These are phyloP conservation scores for Lentinus brumalis DNA, from an alignment of 768 basidiomycete species.

Conservation along the genomic window DNA sequence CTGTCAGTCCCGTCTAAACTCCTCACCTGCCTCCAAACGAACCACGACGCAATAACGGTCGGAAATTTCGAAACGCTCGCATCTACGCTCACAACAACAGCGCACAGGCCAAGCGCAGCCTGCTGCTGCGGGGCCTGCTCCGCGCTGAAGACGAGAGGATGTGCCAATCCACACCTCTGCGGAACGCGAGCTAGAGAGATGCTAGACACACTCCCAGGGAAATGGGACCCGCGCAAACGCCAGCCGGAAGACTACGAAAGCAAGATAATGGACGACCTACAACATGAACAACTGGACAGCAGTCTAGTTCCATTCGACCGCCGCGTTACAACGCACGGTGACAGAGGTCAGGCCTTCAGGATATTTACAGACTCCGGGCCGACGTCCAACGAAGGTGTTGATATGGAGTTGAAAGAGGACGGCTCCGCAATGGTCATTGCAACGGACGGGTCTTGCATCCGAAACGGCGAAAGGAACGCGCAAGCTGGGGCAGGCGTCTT, in stretches of 20 bases:
- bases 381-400: background rate
- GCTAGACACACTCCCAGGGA: background rate
- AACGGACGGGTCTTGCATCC: constrained; percentile 5
- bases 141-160: background rate
- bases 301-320: background rate
- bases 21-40: background rate
- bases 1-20: background rate
- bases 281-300: background rate
- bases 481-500: constrained; percentile 5
- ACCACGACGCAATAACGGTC: background rate
- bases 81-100: too few relatives aligned
- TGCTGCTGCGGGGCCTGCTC: background rate
- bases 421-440: background rate
- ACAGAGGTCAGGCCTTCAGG: background rate
- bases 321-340: background rate
- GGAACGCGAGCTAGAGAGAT: background rate
- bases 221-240: constrained; percentile 1
- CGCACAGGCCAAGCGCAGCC: background rate
- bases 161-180: background rate
- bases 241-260: constrained; percentile 8
- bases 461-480: background rate
- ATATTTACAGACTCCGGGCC: background rate
- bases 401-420: background rate
- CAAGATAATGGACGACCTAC: background rate
- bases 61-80: background rate